A percentile compares a stretch with the other conserved stretches of the same genome.
Conservation (phyloP, 2,329 filamentous ascomycete species). For the Aspergillus fumigatiaffinis region DNA sequence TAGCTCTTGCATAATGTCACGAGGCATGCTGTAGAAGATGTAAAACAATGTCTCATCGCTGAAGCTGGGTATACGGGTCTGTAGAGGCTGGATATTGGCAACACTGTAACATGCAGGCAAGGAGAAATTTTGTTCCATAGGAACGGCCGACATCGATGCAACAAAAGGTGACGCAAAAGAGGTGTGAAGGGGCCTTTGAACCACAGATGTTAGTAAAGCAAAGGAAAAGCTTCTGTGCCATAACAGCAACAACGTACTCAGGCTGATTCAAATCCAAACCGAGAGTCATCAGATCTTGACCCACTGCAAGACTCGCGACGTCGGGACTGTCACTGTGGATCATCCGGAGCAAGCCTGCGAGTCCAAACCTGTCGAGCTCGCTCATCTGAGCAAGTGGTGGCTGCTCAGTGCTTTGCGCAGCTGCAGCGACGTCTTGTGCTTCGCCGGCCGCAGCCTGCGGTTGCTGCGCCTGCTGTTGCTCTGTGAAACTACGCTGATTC, state of each 20-base stretch:
- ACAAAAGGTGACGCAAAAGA: constrained; percentile 63
- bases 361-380: constrained; percentile 57
- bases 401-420: constrained; percentile 34
- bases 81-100: constrained; percentile 60
- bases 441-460: constrained; percentile 31
- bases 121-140: constrained; percentile 60
- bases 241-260: constrained; percentile 44
- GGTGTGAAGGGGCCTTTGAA: constrained; percentile 54
- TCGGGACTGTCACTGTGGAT: constrained; percentile 53
- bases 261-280: constrained; percentile 62
- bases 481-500: constrained; percentile 30
- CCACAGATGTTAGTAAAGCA: constrained; percentile 10
- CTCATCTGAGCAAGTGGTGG: constrained; percentile 53
- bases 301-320: constrained; percentile 53
- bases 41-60: constrained; percentile 64
- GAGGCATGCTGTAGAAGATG: constrained; percentile 66
- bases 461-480: constrained; percentile 36
- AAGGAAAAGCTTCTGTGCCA: background rate
- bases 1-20: constrained; percentile 63
- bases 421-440: constrained; percentile 31
- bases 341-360: constrained; percentile 57
- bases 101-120: constrained; percentile 63
- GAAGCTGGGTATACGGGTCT: constrained; percentile 56
- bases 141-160: constrained; percentile 52
- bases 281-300: constrained; percentile 61